Percentiles rank a stretch among this genome's conserved stretches.
These are phyloP conservation scores for Phytophthora hybrid DNA, from an alignment of 352 stramenopile genomes.

Conservation along the genomic window DNA sequence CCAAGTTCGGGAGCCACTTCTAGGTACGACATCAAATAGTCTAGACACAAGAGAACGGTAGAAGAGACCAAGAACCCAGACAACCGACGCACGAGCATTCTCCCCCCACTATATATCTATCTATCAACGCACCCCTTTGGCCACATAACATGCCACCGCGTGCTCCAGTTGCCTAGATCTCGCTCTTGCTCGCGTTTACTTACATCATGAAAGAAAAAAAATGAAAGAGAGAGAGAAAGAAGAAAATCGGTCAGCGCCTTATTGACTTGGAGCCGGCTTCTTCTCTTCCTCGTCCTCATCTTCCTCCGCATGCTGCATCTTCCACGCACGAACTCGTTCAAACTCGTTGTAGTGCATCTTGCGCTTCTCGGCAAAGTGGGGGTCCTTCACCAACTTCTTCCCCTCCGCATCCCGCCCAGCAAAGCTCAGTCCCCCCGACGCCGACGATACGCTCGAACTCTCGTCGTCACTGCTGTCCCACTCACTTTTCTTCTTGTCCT, in stretches of 20 bases:
- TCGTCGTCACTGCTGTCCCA: conserved; percentile 72
- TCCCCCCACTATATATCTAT: conserved; percentile 30
- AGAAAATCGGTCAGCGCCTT: conserved; percentile 3
- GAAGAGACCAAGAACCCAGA: background rate
- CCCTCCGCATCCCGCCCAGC: conserved; percentile 57
- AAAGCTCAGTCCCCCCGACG: conserved; percentile 36
- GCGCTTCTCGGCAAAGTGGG: conserved; percentile 74
- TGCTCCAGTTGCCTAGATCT: conserved; percentile 19
- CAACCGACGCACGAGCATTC: conserved; percentile 10
- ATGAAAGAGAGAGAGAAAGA: background rate
- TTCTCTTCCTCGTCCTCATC: conserved; percentile 44
- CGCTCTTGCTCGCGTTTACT: conserved; percentile 1
- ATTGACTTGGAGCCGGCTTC: conserved; percentile 13
- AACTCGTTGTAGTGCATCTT: conserved; percentile 90
- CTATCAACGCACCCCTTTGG: conserved; percentile 26
- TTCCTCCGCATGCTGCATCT: conserved; percentile 59
- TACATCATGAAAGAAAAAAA: background rate
- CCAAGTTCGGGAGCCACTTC: conserved; percentile 82
- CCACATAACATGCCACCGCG: background rate
- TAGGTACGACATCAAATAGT: conserved; percentile 37
- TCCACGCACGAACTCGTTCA: conserved; percentile 73
- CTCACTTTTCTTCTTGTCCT: conserved; percentile 61
- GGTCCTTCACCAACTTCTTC: conserved; percentile 75
- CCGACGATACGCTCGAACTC: conserved; percentile 14
- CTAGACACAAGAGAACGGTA: conserved; percentile 9